Evolutionary conservation across 768 basidiomycete genomes (phyloP), one percentile per base, ranked within the genome.

Genomic region (Hebeloma cylindrosporum): DNA sequence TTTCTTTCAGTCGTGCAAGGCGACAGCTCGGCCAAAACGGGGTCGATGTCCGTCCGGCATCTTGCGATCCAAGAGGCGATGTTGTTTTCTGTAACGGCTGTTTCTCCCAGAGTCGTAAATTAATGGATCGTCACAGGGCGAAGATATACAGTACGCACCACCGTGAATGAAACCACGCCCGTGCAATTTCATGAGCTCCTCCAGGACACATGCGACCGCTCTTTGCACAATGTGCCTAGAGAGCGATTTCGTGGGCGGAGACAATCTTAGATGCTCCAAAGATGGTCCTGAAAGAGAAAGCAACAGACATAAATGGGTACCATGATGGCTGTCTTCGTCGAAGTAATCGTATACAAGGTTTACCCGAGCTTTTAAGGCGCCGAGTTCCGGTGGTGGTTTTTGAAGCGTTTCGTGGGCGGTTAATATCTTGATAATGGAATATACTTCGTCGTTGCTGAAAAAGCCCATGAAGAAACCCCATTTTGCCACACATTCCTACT

Each of bases 141-240:
- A 20, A 9, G 13, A 0, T 25, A 43, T 14, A 14, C 13, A 7
- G 14, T 4, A 44, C 33, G 21, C 36, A 50, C 48, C 48, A 20
- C 38, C 43, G 14, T 50, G 43, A 26, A 45, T 36, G 11, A 50
- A 14, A 7, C 16, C 17, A 23, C 10, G 5, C 7, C 14, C 13
- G n/a, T 50, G 48, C 2, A 50, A 39, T 5, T 33, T 28, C 6
- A 16, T 10, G 16, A 50, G 37, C 0, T 43, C 41, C 7, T 40
- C 27, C 14, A 45, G 26, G 10, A 52, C 25, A 5, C 39, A 35
- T 9, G 26, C 35, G 0, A 53, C 29, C 5, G 45, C 31, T 17
- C 34, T 40, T 25, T 54, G 52, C 11, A 54, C 53, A 8, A 48
- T 32, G 17, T 57, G 52, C 7, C 38, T 43, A 13, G 52, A 44